Evolutionary conservation across 2,329 filamentous ascomycete genomes (phyloP).

Genomic region (Pezicula radicicola): DNA sequence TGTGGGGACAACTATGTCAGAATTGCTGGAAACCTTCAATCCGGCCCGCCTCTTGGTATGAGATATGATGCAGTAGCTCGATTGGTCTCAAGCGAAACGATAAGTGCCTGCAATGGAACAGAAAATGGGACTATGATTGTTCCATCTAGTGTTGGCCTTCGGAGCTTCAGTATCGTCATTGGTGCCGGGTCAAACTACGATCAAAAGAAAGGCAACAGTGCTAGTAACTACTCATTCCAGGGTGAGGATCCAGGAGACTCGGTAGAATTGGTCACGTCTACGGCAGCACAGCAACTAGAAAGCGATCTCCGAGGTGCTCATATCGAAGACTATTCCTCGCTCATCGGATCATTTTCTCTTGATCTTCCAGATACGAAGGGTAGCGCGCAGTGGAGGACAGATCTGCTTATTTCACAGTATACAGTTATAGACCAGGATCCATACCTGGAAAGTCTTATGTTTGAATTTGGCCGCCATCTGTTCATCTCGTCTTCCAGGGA

Average conservation of each 20-base stretch:
- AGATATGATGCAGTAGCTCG: constrained; percentile 37
- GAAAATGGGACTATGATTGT: constrained; percentile 28
- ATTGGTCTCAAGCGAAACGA: constrained; percentile 17
- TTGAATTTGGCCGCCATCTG: constrained; percentile 51
- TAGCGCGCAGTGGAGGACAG: constrained; percentile 39
- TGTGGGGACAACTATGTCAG: constrained; percentile 31
- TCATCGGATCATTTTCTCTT: constrained; percentile 38
- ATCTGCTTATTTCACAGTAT: constrained; percentile 30
- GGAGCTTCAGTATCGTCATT: constrained; percentile 36
- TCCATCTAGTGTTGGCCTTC: constrained; percentile 17
- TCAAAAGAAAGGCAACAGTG: constrained; percentile 42
- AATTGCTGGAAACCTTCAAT: constrained; percentile 35
- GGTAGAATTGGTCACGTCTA: constrained; percentile 31
- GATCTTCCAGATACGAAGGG: constrained; percentile 40
- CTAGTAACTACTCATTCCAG: constrained; percentile 42
- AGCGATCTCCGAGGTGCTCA: constrained; percentile 32
- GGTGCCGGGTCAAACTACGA: constrained; percentile 48
- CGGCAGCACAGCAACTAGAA: constrained; percentile 31
- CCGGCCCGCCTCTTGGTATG: constrained; percentile 39
- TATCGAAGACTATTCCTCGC: constrained; percentile 36
- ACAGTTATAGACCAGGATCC: constrained; percentile 38
- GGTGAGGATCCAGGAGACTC: constrained; percentile 40
- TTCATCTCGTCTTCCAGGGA: constrained; percentile 51
- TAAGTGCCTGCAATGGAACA: constrained; percentile 12
- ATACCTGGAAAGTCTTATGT: constrained; percentile 49